Conservation (phyloP, 345 rosid genomes). For the Dimocarpus longan region DNA sequence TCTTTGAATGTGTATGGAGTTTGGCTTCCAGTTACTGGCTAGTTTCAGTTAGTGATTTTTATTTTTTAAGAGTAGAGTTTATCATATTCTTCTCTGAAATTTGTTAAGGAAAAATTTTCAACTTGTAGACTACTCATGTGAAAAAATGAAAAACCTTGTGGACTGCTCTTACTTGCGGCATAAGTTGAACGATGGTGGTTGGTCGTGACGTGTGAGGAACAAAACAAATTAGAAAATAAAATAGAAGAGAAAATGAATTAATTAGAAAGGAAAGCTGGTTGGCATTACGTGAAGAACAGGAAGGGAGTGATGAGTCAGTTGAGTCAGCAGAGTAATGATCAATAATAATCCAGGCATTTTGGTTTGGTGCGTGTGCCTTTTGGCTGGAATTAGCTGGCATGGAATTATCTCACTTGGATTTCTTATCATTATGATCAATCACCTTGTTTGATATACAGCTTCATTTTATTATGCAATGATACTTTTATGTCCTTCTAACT, state of each 20-base stretch:
- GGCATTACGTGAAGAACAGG: neutral
- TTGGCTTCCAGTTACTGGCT: too few relatives aligned
- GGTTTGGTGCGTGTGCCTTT: neutral
- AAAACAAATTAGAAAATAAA: too few relatives aligned
- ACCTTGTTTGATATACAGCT: neutral
- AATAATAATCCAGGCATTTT: too few relatives aligned
- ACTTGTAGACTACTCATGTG: neutral
- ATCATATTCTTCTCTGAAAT: too few relatives aligned
- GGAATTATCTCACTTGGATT: neutral
- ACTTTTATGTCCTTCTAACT: too few relatives aligned
- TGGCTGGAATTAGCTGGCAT: constrained; percentile 14
- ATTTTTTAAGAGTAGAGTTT: too few relatives aligned
- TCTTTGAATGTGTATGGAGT: too few relatives aligned
- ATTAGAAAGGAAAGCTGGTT: neutral
- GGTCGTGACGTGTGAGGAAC: too few relatives aligned
- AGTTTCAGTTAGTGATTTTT: too few relatives aligned
- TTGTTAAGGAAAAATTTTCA: too few relatives aligned
- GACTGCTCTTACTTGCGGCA: neutral
- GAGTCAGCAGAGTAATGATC: neutral
- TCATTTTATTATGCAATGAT: neutral
- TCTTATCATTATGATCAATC: neutral
- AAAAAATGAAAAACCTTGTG: too few relatives aligned
- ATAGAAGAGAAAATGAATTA: neutral
- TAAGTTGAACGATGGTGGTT: neutral
- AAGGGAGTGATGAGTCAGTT: neutral